These are phyloP conservation scores for Irpex lacteus DNA, from an alignment of 1,284 basidiomycete genomes.

Conservation along the genomic window DNA sequence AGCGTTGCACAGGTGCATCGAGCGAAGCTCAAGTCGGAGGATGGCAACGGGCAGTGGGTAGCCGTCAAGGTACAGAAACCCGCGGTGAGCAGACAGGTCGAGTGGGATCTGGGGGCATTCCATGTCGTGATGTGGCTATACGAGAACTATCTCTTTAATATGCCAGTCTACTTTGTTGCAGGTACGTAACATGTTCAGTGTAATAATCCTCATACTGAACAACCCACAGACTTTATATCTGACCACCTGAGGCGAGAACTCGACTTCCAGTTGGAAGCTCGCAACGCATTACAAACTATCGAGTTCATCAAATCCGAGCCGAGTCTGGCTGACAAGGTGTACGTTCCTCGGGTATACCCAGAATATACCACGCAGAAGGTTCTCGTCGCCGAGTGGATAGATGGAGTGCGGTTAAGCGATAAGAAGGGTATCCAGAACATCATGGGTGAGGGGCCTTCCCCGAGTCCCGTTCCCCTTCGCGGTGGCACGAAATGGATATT, in stretches of 20 bases:
- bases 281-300: slow-evolving; percentile 62
- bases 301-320: slow-evolving; percentile 62
- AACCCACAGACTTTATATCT: slow-evolving; percentile 66
- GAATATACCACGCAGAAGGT: slow-evolving; percentile 74
- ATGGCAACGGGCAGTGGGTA: slow-evolving; percentile 49
- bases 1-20: slow-evolving; percentile 89
- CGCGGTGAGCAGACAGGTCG: slow-evolving; percentile 79
- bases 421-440: slow-evolving; percentile 49
- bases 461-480: slow-evolving; percentile 39
- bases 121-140: slow-evolving; percentile 71
- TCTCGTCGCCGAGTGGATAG: slow-evolving; percentile 87
- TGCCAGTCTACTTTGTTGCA: slow-evolving; percentile 75
- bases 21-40: slow-evolving; percentile 58
- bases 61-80: slow-evolving; percentile 94
- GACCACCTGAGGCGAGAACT: slow-evolving; percentile 81
- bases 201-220: neutral
- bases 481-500: slow-evolving; percentile 68
- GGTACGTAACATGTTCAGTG: slow-evolving; percentile 37
- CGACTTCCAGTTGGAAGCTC: slow-evolving; percentile 74
- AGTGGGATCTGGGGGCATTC: slow-evolving; percentile 75
- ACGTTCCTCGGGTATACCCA: slow-evolving; percentile 77
- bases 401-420: slow-evolving; percentile 78
- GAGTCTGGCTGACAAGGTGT: slow-evolving; percentile 64
- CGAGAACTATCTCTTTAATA: slow-evolving; percentile 71
- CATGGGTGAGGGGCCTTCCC: slow-evolving; percentile 46